These are phyloP conservation scores for Selenicereus undatus DNA, from an alignment of 148 eudicot genomes.

Conservation along the genomic window DNA sequence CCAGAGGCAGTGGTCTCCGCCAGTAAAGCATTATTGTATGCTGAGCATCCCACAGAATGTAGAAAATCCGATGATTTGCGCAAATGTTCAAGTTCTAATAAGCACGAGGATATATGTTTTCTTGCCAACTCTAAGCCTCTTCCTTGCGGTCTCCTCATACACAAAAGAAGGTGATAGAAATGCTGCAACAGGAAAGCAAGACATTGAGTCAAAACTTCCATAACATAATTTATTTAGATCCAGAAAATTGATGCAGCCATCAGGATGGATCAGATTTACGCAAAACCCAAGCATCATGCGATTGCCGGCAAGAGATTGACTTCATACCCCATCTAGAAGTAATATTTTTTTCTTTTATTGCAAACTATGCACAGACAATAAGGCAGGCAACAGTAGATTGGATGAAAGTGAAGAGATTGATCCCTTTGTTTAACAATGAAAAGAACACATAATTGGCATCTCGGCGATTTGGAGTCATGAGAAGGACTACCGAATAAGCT, in stretches of 20 bases:
- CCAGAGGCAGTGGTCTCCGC: constrained; percentile 86
- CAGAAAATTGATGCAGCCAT: background rate
- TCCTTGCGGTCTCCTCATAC: constrained; percentile 87
- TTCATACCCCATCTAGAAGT: too few species aligned
- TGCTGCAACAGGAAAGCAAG: constrained; percentile 46
- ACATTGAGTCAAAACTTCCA: background rate
- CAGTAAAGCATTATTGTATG: constrained; percentile 32
- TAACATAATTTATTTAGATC: constrained; percentile 1
- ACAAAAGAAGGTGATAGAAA: constrained; percentile 66
- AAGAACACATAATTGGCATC: too few species aligned
- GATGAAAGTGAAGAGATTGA: too few species aligned
- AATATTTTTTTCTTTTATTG: too few species aligned
- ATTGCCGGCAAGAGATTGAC: too few species aligned
- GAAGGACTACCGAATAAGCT: too few species aligned
- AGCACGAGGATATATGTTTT: constrained; percentile 77
- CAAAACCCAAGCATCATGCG: too few species aligned
- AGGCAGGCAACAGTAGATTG: too few species aligned
- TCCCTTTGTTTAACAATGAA: too few species aligned
- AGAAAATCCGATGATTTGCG: constrained; percentile 64
- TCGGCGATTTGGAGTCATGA: too few species aligned
- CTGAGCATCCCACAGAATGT: constrained; percentile 40
- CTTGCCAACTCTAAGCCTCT: constrained; percentile 90
- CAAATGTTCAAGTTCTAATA: constrained; percentile 66
- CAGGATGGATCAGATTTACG: background rate
- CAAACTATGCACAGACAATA: too few species aligned